phyloP scores from a whole-genome alignment of 2,329 filamentous ascomycete genomes.

The Colletotrichum plurivorum region DNA sequence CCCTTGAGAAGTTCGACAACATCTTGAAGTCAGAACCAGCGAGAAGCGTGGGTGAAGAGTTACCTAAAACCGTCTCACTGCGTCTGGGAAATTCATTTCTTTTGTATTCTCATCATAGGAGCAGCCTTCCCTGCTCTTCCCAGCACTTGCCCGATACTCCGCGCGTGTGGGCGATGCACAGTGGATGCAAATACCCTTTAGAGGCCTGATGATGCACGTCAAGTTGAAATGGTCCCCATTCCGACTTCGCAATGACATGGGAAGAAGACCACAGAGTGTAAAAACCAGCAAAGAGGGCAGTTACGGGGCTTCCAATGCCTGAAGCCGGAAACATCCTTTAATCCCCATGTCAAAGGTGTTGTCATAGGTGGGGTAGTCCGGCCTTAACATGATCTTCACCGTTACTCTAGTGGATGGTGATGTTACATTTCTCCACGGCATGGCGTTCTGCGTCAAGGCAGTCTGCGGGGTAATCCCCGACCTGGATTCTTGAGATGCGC shows the following conservation, averaged over 20 bases:
- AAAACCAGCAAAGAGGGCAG: too few relatives aligned
- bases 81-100: too few relatives aligned
- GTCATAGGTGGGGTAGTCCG: neutral
- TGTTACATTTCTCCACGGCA: slow-evolving; percentile 17
- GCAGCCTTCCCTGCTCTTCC: too few relatives aligned
- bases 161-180: neutral
- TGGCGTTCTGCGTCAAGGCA: neutral
- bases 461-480: slow-evolving; percentile 11
- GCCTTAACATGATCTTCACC: neutral
- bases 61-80: too few relatives aligned
- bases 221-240: neutral
- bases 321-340: neutral
- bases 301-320: neutral
- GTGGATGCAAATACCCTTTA: neutral
- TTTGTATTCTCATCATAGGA: too few relatives aligned
- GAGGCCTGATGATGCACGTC: neutral
- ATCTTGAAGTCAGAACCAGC: neutral
- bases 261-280: neutral
- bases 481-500: neutral
- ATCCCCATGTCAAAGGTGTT: neutral
- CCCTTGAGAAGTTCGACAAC: neutral
- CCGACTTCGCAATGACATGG: neutral
- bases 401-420: neutral
- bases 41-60: too few relatives aligned
- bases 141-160: neutral